phyloP scores from a whole-genome alignment of 306 rosid species.

The Quillaja saponaria region DNA sequence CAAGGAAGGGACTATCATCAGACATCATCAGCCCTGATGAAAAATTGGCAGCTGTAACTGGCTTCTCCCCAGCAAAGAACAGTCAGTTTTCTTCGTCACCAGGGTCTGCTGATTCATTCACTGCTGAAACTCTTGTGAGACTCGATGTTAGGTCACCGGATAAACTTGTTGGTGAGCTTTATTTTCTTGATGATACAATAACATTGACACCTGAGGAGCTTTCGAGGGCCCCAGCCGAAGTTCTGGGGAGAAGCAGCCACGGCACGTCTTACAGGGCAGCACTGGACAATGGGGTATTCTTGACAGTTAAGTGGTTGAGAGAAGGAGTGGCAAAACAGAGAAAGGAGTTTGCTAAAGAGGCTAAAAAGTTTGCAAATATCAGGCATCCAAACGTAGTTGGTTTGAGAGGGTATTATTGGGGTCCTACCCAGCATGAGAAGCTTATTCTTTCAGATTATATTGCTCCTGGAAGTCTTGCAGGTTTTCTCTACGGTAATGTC shows the following conservation, averaged over 20 bases:
- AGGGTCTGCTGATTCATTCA: slow-evolving; percentile 73
- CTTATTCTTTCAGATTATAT: slow-evolving; percentile 94
- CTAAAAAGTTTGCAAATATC: slow-evolving; percentile 86
- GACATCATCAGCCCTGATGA: slow-evolving; percentile 68
- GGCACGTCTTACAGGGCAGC: slow-evolving; percentile 97
- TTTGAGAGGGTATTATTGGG: slow-evolving; percentile 97
- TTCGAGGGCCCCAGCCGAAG: slow-evolving; percentile 97
- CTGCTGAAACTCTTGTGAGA: slow-evolving; percentile 71
- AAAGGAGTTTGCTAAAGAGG: slow-evolving; percentile 95
- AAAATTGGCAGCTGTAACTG: slow-evolving; percentile 57
- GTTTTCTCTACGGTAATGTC: slow-evolving; percentile 83
- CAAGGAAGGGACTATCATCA: slow-evolving; percentile 76
- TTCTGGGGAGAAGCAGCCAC: slow-evolving; percentile 95
- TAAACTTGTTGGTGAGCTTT: slow-evolving; percentile 83
- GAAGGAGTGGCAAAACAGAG: slow-evolving; percentile 99
- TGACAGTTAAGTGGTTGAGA: slow-evolving; percentile 97
- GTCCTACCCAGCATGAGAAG: slow-evolving; percentile 98
- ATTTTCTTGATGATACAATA: slow-evolving; percentile 85
- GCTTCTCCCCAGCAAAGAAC: slow-evolving; percentile 83
- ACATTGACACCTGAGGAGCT: slow-evolving; percentile 84
- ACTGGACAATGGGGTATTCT: slow-evolving; percentile 69
- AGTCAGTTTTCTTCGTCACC: slow-evolving; percentile 93
- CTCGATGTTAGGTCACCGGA: slow-evolving; percentile 88
- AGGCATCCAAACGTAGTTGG: slow-evolving; percentile 97
- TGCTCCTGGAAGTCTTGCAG: slow-evolving; percentile 90